Base-by-base conservation (phyloP, 2,329 filamentous ascomycete genomes). In the Diaporthe aspalathi region DNA sequence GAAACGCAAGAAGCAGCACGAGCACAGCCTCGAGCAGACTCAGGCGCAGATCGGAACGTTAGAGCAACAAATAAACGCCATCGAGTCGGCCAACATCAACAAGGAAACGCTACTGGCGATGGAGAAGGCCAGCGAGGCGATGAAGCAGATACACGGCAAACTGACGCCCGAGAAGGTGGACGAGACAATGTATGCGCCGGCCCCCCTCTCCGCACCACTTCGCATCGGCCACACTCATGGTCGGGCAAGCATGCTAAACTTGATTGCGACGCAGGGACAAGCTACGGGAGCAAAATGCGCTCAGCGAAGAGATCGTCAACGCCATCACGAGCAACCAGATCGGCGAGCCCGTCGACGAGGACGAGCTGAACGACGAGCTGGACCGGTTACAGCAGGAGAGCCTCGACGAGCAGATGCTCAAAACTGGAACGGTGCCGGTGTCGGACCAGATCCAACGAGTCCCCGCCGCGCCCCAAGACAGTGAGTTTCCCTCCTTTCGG, bases 31-130 rank as follows among this genome's bases (percentile, higher is more conserved):
- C 72, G 94, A 97, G 76, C 95, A 98, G 84, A 98, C 95, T 1
- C 88, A 90, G 72, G 90, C 92, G 40, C 95, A 98, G 84, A 97
- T 98, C 79, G 90, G 91, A 77, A 97, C 96, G 27, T 87, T 99
- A 54, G 96, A 99, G 82, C 93, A 95, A 79, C 94, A 99, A 82
- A 97, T 98, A 79, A 96, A 96, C 82, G 92, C 93, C 72, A 98
- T 99, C 85, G 96, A 99, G 83, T 94, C 95, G 60, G 96, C 96
- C 73, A 99, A 98, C 81, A 98, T 99, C 86, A 99, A 99, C 87
- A 92, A 95, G 84, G 95, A 98, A 86, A 99, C 96, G 16, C 87
- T 98, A 75, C 89, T 92, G 76, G 95, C 95, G 9, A 98, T 99
- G 94, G 92, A 97, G 89, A 92, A 92, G 80, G 95, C 96, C 14